phyloP scores from a whole-genome alignment of 495 filamentous ascomycete genomes.

The Parathielavia appendiculata region DNA sequence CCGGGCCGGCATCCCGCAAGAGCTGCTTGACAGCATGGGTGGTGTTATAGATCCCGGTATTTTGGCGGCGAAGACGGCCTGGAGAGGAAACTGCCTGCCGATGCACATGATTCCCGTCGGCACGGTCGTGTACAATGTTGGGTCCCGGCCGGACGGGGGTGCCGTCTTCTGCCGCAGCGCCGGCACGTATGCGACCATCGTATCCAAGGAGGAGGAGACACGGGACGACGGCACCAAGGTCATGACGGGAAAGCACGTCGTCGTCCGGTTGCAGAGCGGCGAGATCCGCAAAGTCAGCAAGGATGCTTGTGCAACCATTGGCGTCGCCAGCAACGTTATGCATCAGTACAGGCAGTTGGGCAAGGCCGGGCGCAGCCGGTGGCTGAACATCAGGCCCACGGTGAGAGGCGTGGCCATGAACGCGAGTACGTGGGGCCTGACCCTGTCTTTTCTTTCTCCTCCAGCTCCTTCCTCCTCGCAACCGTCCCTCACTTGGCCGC shows the following conservation, averaged over 20 bases:
- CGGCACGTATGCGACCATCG: conserved; percentile 80
- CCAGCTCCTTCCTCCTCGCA: neutral
- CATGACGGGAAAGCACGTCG: conserved; percentile 61
- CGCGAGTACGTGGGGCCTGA: conserved; percentile 52
- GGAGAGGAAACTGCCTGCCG: conserved; percentile 91
- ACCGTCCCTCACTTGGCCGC: conserved; percentile 11
- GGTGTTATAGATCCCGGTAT: conserved; percentile 89
- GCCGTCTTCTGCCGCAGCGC: conserved; percentile 92
- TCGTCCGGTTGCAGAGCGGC: conserved; percentile 81
- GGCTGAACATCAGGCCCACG: conserved; percentile 89
- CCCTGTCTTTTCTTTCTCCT: conserved; percentile 1
- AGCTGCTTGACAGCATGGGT: conserved; percentile 84
- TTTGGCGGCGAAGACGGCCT: conserved; percentile 85
- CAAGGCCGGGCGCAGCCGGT: conserved; percentile 87
- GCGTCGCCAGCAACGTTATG: conserved; percentile 87
- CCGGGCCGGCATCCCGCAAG: conserved; percentile 75
- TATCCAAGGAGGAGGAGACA: conserved; percentile 73
- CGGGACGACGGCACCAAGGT: conserved; percentile 51
- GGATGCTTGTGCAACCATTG: conserved; percentile 90
- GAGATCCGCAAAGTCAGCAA: conserved; percentile 82
- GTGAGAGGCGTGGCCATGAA: conserved; percentile 98
- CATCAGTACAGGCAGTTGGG: conserved; percentile 85
- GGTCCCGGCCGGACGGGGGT: conserved; percentile 62
- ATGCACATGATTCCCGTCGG: conserved; percentile 91
- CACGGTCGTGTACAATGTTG: conserved; percentile 84